Conservation (phyloP, 148 eudicot genomes). For the Rhododendron ovatum region DNA sequence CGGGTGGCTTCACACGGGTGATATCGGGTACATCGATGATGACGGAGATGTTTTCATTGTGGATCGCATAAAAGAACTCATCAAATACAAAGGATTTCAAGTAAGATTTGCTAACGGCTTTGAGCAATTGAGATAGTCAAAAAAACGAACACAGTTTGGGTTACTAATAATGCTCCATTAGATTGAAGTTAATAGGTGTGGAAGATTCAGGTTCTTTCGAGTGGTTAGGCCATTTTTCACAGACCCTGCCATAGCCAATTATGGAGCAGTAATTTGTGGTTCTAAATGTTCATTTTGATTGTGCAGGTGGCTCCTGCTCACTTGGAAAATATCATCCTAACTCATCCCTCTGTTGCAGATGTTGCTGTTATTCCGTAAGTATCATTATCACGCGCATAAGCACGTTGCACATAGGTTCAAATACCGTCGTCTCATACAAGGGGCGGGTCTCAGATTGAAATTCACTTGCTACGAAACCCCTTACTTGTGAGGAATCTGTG, state of each 20-base stretch:
- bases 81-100: conserved; percentile 95
- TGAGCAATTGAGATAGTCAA: background rate
- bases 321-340: conserved; percentile 75
- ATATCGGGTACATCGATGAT: conserved; percentile 87
- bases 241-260: background rate
- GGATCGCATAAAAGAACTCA: conserved; percentile 89
- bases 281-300: background rate
- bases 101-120: conserved; percentile 24
- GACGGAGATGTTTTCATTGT: conserved; percentile 87
- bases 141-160: background rate
- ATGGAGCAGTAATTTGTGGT: background rate
- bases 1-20: conserved; percentile 98
- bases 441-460: no score
- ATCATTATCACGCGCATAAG: background rate
- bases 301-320: conserved; percentile 95
- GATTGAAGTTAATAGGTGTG: background rate
- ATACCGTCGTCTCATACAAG: no score
- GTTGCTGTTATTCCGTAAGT: conserved; percentile 83
- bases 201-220: background rate
- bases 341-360: conserved; percentile 77
- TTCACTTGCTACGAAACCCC: no score
- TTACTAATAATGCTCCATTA: background rate
- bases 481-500: no score
- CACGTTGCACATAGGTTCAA: no score
- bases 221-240: background rate